Evolutionary conservation across 176 grass and related monocot species (phyloP).

Genomic region (Carex cristatella): DNA sequence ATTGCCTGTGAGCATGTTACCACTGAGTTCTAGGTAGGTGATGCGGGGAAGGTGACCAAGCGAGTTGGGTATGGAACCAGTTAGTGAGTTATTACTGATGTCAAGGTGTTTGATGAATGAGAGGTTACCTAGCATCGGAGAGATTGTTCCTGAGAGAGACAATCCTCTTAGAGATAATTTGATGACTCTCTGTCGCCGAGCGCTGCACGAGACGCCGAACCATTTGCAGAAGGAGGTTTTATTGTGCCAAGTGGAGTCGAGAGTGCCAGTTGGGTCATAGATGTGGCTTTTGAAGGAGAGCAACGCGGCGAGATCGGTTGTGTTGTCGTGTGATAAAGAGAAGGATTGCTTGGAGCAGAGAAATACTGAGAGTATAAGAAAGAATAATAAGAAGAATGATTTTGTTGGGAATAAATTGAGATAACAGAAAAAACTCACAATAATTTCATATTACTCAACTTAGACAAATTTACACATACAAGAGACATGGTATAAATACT

Average conservation of each 20-base stretch:
- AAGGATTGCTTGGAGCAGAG: conserved; percentile 5
- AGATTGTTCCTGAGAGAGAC: conserved; percentile 20
- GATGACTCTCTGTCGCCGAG: background rate
- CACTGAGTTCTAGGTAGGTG: background rate
- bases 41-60: conserved; percentile 15
- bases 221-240: conserved; percentile 30
- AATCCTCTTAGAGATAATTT: background rate
- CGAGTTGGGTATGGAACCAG: conserved; percentile 14
- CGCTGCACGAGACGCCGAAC: conserved; percentile 9
- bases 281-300: conserved; percentile 24
- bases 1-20: conserved; percentile 11
- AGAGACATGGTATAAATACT: too few species aligned
- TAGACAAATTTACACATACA: too few species aligned
- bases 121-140: conserved; percentile 21
- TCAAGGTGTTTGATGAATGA: conserved; percentile 19
- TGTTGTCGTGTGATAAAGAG: conserved; percentile 7
- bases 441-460: too few species aligned
- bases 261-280: background rate
- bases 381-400: background rate
- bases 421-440: too few species aligned
- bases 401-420: too few species aligned
- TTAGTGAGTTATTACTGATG: conserved; percentile 13
- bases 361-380: conserved; percentile 10
- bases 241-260: conserved; percentile 4
- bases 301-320: background rate